A percentile compares a stretch with the other conserved stretches of the same genome.
Evolutionary conservation across 2,329 filamentous ascomycete genomes (phyloP).

Genomic region (Scedosporium apiospermum): DNA sequence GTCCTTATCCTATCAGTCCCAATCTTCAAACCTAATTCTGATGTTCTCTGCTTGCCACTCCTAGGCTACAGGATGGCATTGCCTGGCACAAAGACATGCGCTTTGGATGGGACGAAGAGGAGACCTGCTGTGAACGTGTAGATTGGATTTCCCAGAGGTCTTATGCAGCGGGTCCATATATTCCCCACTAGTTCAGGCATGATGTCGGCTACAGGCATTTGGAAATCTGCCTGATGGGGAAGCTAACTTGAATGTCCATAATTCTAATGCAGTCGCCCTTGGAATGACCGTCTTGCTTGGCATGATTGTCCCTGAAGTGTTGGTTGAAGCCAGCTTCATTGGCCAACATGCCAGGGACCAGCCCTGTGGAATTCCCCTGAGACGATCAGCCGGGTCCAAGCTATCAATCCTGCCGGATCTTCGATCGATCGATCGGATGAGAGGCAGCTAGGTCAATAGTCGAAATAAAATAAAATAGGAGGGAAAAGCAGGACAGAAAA

Average conservation of each 20-base stretch:
- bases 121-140: not conserved
- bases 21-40: too few species aligned
- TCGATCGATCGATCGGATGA: too few species aligned
- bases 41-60: too few species aligned
- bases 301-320: not conserved
- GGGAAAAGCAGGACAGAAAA: too few species aligned
- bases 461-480: too few species aligned
- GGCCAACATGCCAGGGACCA: not conserved
- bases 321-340: not conserved
- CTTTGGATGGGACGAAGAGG: not conserved
- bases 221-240: not conserved
- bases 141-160: not conserved
- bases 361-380: not conserved
- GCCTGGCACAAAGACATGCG: not conserved
- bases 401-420: too few species aligned
- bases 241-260: not conserved
- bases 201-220: not conserved
- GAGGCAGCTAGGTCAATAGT: too few species aligned
- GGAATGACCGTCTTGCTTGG: not conserved
- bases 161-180: not conserved
- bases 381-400: not conserved
- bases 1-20: too few species aligned
- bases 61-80: not conserved
- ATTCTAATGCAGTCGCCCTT: not conserved
- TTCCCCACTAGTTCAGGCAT: conserved; percentile 1